Base-by-base conservation (phyloP, 768 basidiomycete genomes). In the Rhodosporidiobolus sp. region DNA sequence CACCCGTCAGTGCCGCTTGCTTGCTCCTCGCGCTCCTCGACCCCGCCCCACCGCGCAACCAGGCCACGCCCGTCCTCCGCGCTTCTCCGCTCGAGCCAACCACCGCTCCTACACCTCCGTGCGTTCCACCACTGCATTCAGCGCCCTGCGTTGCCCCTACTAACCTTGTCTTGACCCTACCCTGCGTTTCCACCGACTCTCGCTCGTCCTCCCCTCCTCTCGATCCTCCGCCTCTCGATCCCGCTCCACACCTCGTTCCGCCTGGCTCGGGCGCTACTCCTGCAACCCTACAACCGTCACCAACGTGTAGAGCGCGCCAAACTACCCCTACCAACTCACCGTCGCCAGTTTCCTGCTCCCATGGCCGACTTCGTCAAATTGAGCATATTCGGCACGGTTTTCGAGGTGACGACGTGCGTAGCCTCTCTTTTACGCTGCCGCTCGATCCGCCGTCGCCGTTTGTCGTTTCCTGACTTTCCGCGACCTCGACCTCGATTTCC, bases 321-420 rank as follows among this genome's bases (percentile, higher is more conserved):
- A 46, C 26, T 24, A 26, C 28, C 17, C n/a, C n/a, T n/a, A n/a
- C n/a, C n/a, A n/a, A n/a, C 53, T 9, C 43, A 12, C 22, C 34
- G 19, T 9, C 48, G 26, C 50, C 28, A 22, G 30, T 34, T 20
- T n/a, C 45, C 30, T n/a, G 43, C 46, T 17, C 19, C 38, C 12
- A 75, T 75, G 74, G 74, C 74, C 49, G 75, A 76, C 22, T 76
- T 76, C n/a, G 71, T 72, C 30, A 76, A 97, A 84, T 91, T 98
- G 79, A 91, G 89, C 83, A 98, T 98, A 83, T 98, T 98, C 78
- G 94, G 94, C 58, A 99, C 95, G 74, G 96, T 94, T 65, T 94
- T 95, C 83, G 93, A 95, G 88, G 92, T 90, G 14, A 79, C 78
- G 1, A 78, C 77, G 70, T 75, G 14, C 35, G 74, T 49, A 12